Percentiles rank a stretch among this genome's conserved stretches.
phyloP scores from a whole-genome alignment of 495 filamentous ascomycete species.

The Neurospora cerealis region DNA sequence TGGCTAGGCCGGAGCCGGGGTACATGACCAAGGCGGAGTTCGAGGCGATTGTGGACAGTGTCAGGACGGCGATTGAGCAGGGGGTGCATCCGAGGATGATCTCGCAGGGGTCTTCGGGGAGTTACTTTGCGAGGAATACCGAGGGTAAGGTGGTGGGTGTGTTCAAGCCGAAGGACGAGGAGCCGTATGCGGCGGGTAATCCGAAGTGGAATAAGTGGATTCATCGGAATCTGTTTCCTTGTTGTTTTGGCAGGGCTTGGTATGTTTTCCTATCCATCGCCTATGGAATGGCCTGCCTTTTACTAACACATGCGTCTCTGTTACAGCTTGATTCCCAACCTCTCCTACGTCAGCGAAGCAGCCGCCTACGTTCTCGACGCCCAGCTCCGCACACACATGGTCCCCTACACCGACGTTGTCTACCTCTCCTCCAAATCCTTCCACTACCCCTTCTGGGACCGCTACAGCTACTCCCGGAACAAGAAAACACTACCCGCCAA shows the following conservation, averaged over 20 bases:
- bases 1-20: constrained; percentile 43
- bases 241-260: constrained; percentile 92
- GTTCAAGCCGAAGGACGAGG: constrained; percentile 98
- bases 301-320: constrained; percentile 9
- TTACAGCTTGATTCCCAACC: constrained; percentile 77
- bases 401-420: constrained; percentile 94
- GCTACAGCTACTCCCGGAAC: constrained; percentile 76
- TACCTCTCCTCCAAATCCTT: constrained; percentile 93
- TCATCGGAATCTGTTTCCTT: constrained; percentile 89
- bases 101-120: constrained; percentile 90
- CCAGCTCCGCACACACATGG: constrained; percentile 80
- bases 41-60: constrained; percentile 82
- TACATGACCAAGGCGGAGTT: constrained; percentile 71
- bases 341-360: constrained; percentile 98
- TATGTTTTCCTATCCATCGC: constrained; percentile 17
- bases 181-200: constrained; percentile 87
- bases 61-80: constrained; percentile 78
- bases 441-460: constrained; percentile 95
- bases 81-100: constrained; percentile 93
- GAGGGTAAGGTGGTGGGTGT: constrained; percentile 93
- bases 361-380: constrained; percentile 92
- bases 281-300: not conserved
- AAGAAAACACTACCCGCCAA: constrained; percentile 85
- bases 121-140: constrained; percentile 89
- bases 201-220: constrained; percentile 97